Conservation (phyloP, 306 rosid genomes). For the Cicer chorassanicum region DNA sequence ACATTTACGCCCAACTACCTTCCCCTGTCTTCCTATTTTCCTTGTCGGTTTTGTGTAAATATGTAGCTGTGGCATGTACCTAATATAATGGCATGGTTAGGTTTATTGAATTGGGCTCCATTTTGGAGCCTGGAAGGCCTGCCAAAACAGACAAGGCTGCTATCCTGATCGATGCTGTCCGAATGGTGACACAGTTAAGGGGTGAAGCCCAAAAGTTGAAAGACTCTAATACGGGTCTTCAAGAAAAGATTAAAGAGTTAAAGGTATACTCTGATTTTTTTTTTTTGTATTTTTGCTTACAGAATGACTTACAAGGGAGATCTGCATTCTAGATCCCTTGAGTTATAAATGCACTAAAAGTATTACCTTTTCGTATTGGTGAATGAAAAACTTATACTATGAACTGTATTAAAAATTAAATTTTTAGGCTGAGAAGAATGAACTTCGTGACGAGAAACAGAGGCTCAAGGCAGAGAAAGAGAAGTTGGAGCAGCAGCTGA, state of each 20-base stretch:
- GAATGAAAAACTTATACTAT: conserved; percentile 18
- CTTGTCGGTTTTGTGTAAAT: conserved; percentile 21
- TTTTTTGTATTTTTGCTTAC: background rate
- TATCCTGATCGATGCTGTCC: conserved; percentile 80
- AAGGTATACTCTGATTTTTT: conserved; percentile 55
- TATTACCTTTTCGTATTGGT: background rate
- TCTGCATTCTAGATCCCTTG: conserved; percentile 27
- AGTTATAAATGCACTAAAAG: conserved; percentile 13
- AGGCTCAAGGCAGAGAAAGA: conserved; percentile 92
- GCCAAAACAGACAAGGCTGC: conserved; percentile 97
- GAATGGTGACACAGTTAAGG: conserved; percentile 88
- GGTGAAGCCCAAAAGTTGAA: conserved; percentile 89
- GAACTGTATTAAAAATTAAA: background rate
- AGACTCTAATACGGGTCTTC: conserved; percentile 83
- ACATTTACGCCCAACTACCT: conserved; percentile 17
- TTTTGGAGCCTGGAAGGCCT: conserved; percentile 92
- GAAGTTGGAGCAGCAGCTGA: conserved; percentile 90
- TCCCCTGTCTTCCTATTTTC: conserved; percentile 27
- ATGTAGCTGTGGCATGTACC: conserved; percentile 26
- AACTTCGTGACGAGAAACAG: conserved; percentile 93
- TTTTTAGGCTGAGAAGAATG: conserved; percentile 82
- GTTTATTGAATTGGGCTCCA: conserved; percentile 86
- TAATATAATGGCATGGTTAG: conserved; percentile 58
- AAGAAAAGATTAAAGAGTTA: conserved; percentile 91
- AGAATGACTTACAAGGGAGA: conserved; percentile 10